Evolutionary conservation across 768 basidiomycete species (phyloP).

Genomic region (Pulveroboletus frians): DNA sequence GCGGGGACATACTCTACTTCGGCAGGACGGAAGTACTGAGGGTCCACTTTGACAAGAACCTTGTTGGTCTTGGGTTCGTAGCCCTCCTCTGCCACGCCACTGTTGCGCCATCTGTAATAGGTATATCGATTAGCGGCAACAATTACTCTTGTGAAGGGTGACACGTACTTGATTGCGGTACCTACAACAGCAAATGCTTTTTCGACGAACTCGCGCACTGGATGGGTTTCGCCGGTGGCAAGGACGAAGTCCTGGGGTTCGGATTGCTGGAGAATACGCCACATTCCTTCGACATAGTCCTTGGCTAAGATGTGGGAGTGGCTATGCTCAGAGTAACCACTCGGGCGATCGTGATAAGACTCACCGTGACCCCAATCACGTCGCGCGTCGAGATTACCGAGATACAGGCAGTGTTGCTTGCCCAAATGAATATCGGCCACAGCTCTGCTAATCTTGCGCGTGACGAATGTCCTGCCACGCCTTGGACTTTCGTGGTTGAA

Average conservation of each 20-base stretch:
- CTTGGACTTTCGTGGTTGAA: slow-evolving; percentile 99
- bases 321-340: slow-evolving; percentile 4
- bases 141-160: background rate
- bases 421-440: slow-evolving; percentile 88
- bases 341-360: slow-evolving; percentile 17
- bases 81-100: slow-evolving; percentile 73
- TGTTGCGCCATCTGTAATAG: slow-evolving; percentile 66
- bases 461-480: slow-evolving; percentile 92
- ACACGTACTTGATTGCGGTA: slow-evolving; percentile 56
- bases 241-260: slow-evolving; percentile 86
- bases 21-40: slow-evolving; percentile 88
- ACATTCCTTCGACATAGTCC: slow-evolving; percentile 97
- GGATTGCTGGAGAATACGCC: slow-evolving; percentile 91
- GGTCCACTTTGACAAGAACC: slow-evolving; percentile 78
- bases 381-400: slow-evolving; percentile 91
- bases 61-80: slow-evolving; percentile 63
- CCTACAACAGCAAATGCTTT: slow-evolving; percentile 73
- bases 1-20: slow-evolving; percentile 78
- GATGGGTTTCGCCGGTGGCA: slow-evolving; percentile 94
- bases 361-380: slow-evolving; percentile 97
- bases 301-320: slow-evolving; percentile 43
- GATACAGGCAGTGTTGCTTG: slow-evolving; percentile 86
- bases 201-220: slow-evolving; percentile 88
- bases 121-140: slow-evolving; percentile 1
- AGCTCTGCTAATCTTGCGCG: slow-evolving; percentile 89